Base-by-base conservation (phyloP, 495 filamentous ascomycete species). In the Aspergillus panamensis region DNA sequence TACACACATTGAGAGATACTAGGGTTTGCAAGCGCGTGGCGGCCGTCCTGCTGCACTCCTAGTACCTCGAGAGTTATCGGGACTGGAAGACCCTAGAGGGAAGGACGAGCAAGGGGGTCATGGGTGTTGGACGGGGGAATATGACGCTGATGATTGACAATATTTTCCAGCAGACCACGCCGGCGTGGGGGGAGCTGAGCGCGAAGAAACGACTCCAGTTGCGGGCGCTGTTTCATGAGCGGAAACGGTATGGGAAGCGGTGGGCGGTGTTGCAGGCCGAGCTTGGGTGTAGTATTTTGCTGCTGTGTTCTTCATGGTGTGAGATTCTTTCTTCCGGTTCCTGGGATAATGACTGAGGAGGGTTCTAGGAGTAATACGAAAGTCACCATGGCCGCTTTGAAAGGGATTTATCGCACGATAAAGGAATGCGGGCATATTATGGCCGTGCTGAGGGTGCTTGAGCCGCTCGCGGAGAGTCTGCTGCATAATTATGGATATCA, bases 241-340 rank as follows among this genome's bases (percentile, higher is more conserved):
- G 51, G 19, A 53, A 53, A 35, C 19, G 37, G 14, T 53, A 42
- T 20, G 51, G 51, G 33, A 53, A 53, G 33, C 51, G 51, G 16
- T 53, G 51, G 51, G 33, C 33, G 19, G 33, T 40, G 51, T 33
- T 53, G 0, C 10, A 10, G 3, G 10, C 13, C 3, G 19, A 39
- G 14, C 8, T 53, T 17, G 51, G 51, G 8, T 35, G 35, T 19
- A 35, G 20, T 14, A 31, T 53, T 43, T n/a, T 53, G 35, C 14
- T 53, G 20, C 17, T 53, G 8, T 53, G 51, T 20, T 53, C 51
- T 13, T 13, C 19, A 42, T 42, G 20, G 51, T 53, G 51, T 53
- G 31, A 8, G 51, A 42, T 16, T 25, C 0, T n/a, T 52, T 20
- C 8, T 39, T 39, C 14, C 3, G 10, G 3, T 39, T 3, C 10